phyloP scores from a whole-genome alignment of 257 asterid genomes.

The Nicotiana noctiflora region DNA sequence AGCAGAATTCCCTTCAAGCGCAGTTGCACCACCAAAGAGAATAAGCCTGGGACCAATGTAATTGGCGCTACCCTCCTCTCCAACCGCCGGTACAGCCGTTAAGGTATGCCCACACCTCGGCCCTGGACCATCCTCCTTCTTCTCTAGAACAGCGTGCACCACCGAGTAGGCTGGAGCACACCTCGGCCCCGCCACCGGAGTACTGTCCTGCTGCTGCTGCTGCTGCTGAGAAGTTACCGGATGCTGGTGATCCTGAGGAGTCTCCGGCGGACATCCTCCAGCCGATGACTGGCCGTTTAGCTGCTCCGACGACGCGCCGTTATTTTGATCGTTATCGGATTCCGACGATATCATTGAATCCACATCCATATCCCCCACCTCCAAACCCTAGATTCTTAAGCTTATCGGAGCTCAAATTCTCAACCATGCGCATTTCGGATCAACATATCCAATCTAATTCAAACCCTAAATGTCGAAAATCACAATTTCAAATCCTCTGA shows the following conservation, averaged over 20 bases:
- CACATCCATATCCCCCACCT: constrained; percentile 72
- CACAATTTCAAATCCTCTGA: constrained; percentile 16
- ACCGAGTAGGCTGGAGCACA: constrained; percentile 83
- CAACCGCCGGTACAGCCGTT: constrained; percentile 94
- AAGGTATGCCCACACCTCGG: constrained; percentile 96
- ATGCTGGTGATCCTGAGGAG: constrained; percentile 9
- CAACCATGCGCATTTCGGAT: constrained; percentile 39
- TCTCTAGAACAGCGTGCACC: constrained; percentile 68
- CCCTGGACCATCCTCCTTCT: constrained; percentile 98
- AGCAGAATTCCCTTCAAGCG: constrained; percentile 94
- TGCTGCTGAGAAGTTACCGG: constrained; percentile 29
- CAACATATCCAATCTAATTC: constrained; percentile 24
- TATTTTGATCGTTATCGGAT: constrained; percentile 57
- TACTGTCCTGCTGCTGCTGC: constrained; percentile 19
- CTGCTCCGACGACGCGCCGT: constrained; percentile 36
- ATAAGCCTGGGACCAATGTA: constrained; percentile 86
- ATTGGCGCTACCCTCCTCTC: constrained; percentile 82
- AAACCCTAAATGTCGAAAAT: constrained; percentile 20
- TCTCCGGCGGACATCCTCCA: constrained; percentile 28
- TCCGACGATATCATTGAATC: constrained; percentile 57
- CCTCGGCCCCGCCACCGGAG: constrained; percentile 60
- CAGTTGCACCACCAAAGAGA: constrained; percentile 96
- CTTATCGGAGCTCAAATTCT: constrained; percentile 51
- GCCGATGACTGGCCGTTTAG: constrained; percentile 28
- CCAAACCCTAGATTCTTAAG: constrained; percentile 24